Conservation (phyloP, 2,329 filamentous ascomycete species). For the Laburnicola sp. region DNA sequence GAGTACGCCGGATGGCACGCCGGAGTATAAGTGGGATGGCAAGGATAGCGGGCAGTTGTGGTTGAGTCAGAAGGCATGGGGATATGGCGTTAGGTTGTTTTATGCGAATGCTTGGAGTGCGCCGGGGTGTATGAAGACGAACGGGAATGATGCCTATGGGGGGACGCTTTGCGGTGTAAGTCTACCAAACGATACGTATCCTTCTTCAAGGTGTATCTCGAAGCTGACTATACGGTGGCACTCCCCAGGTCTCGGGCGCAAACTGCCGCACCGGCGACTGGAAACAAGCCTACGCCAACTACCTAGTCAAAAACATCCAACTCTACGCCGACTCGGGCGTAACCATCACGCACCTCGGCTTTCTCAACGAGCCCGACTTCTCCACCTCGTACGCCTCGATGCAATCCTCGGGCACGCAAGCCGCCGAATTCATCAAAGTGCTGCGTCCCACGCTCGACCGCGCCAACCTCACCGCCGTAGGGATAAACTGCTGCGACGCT, state of each 20-base stretch:
- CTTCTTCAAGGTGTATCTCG: background rate
- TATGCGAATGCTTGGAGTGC: slow-evolving; percentile 57
- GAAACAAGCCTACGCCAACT: slow-evolving; percentile 55
- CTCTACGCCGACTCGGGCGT: slow-evolving; percentile 49
- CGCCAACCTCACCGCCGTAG: slow-evolving; percentile 41
- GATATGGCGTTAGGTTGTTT: slow-evolving; percentile 51
- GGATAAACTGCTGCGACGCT: slow-evolving; percentile 52
- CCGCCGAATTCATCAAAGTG: slow-evolving; percentile 57
- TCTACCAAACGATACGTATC: slow-evolving; percentile 9
- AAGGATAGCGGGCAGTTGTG: slow-evolving; percentile 53
- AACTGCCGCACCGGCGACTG: slow-evolving; percentile 50
- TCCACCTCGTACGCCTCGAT: slow-evolving; percentile 52
- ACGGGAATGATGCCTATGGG: slow-evolving; percentile 49
- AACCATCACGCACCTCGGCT: slow-evolving; percentile 48
- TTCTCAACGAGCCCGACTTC: slow-evolving; percentile 53
- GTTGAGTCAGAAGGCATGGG: slow-evolving; percentile 54
- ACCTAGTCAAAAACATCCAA: slow-evolving; percentile 53
- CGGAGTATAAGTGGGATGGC: slow-evolving; percentile 33
- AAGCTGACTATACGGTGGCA: background rate
- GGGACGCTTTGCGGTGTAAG: slow-evolving; percentile 53
- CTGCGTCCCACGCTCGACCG: slow-evolving; percentile 47
- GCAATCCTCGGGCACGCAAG: slow-evolving; percentile 52
- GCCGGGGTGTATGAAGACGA: slow-evolving; percentile 58
- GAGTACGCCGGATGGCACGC: slow-evolving; percentile 17
- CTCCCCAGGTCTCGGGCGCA: slow-evolving; percentile 24